Base-by-base conservation (phyloP, 352 stramenopile genomes). In the Phytopythium ostracodes region DNA sequence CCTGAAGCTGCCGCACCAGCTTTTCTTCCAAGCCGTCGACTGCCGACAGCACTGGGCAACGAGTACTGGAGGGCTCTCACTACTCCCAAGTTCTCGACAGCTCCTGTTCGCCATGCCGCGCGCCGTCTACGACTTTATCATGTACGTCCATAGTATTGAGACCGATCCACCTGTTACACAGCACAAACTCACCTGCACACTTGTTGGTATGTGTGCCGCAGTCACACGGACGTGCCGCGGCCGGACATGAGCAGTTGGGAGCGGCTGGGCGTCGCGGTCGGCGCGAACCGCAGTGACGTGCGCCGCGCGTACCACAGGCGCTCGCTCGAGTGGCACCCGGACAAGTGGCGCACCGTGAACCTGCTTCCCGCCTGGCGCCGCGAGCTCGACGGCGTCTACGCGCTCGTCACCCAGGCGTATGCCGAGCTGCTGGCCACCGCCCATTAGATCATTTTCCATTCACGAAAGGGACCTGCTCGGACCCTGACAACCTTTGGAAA, bases 321-420 rank as follows among this genome's bases (percentile, higher is more conserved):
- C 4, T 83, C 77, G 33, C 68, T 91, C 53, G 72, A 87, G 62
- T 91, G 80, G 78, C 79, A 91, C 65, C 79, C 82, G 11, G 82
- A 91, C 68, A 88, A 87, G 65, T 88, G 82, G 78, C 58, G 65
- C 49, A 25, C 75, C 27, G 58, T 69, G 35, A 40, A 52, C 9
- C 51, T 70, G 31, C 64, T 68, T 54, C 50, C 63, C n/a, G n/a
- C 53, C 5, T 62, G 83, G 63, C 78, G 69, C 7, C 55, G 58
- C 4, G 60, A 72, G 49, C 63, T 79, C 7, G 44, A 66, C 14
- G 56, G 62, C 31, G 55, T 81, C 36, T 88, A 76, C 67, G 55
- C 66, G 20, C 73, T 77, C 33, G 65, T 91, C 44, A 84, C 72
- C 9, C 40, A 71, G 22, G 77, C 79, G 5, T 91, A 88, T 55